phyloP scores from a whole-genome alignment of 129 eudicot species.

The Flaveria trinervia region DNA sequence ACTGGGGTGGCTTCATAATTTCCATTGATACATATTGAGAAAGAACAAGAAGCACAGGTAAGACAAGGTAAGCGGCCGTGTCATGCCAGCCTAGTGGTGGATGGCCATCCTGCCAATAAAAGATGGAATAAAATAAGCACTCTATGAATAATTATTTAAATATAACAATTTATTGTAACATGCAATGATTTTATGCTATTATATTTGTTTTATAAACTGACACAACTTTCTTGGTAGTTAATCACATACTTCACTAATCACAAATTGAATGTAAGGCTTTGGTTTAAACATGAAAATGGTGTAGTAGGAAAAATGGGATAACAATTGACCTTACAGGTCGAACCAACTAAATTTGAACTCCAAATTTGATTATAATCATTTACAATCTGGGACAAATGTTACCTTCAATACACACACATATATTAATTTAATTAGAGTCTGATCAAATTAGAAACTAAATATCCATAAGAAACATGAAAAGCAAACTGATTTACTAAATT shows the following conservation, averaged over 20 bases:
- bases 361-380: background rate
- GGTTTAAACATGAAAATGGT: background rate
- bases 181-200: background rate
- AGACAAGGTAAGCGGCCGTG: constrained; percentile 87
- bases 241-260: background rate
- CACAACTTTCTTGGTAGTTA: background rate
- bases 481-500: background rate
- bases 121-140: background rate
- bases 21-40: constrained; percentile 96
- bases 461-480: background rate
- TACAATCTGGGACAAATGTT: background rate
- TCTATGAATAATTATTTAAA: constrained; percentile 9
- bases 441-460: background rate
- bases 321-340: background rate
- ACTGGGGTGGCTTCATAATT: constrained; percentile 99
- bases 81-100: constrained; percentile 96
- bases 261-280: background rate
- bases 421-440: background rate
- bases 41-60: constrained; percentile 90
- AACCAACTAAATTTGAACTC: background rate
- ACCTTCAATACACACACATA: background rate
- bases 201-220: background rate
- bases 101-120: constrained; percentile 85
- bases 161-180: background rate
- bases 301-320: background rate